Evolutionary conservation across 208 protist species (phyloP), one percentile per base, ranked within the genome.

Genomic region (Crithidia brevicula): DNA sequence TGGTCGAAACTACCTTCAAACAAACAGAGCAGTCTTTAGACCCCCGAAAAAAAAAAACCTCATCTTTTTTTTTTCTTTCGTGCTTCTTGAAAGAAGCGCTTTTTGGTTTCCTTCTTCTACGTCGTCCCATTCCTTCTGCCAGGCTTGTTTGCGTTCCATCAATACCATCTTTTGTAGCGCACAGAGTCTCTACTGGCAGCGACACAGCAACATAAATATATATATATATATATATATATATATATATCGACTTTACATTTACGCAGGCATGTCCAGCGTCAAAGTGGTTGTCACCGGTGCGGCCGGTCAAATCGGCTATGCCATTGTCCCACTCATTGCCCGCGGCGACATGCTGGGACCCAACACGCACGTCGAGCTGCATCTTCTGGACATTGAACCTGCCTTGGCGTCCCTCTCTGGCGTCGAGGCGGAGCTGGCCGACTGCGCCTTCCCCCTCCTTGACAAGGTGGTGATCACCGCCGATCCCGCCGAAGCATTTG

Each of bases 241-340:
- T n/a, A n/a, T n/a, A n/a, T n/a, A n/a, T n/a, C n/a, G n/a, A n/a
- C n/a, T n/a, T n/a, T n/a, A n/a, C n/a, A 20, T 23, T 51, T 7
- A 67, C 9, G 1, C 23, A 36, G 42, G 45, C 49, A 82, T 82
- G 80, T 34, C 63, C 34, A 46, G n/a, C 40, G 33, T 61, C 7
- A 67, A 72, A 42, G 90, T 99, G 43, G 85, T 82, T 47, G 83
- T 99, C 30, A 98, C 97, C 25, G 98, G 98, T 60, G 98, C 97
- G n/a, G 95, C 96, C 34, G 98, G 98, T n/a, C 95, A 98, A 79
- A 98, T 99, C 65, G 95, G 87, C 25, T 99, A 99, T 71, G 67
- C 89, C 33, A 64, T 99, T 27, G 65, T 98, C n/a, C 95, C 97
- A 5, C 82, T 95, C 67, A 95, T 99, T 70, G 96, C 95, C 28